Evolutionary conservation across 306 rosid genomes (phyloP).

Genomic region (Castanea mollissima): DNA sequence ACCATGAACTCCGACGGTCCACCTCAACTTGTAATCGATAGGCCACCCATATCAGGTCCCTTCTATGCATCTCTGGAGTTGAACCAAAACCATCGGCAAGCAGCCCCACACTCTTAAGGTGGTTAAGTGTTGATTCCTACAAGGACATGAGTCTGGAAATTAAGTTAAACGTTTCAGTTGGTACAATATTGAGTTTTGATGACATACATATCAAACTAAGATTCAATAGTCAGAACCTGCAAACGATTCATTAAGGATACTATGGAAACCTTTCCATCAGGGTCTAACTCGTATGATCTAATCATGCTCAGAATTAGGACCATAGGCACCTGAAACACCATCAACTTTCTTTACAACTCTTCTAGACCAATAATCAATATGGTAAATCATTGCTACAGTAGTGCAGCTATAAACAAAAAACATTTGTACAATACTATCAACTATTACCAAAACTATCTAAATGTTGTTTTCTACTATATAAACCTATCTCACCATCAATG

Average conservation of each 20-base stretch:
- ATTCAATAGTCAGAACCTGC: constrained; percentile 1
- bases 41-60: constrained; percentile 21
- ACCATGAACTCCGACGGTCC: constrained; percentile 25
- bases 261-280: constrained; percentile 12
- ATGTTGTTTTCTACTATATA: too few relatives aligned
- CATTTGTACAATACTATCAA: too few relatives aligned
- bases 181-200: too few relatives aligned
- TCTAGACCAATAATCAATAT: too few relatives aligned
- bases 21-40: constrained; percentile 6
- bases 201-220: neutral
- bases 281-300: constrained; percentile 24
- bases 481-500: too few relatives aligned
- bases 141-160: too few relatives aligned
- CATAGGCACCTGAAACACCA: too few relatives aligned
- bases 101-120: constrained; percentile 14
- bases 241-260: constrained; percentile 13
- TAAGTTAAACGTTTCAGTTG: neutral
- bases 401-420: too few relatives aligned
- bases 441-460: too few relatives aligned
- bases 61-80: constrained; percentile 18
- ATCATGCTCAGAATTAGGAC: neutral
- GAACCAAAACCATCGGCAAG: constrained; percentile 5
- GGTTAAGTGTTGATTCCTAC: constrained; percentile 28
- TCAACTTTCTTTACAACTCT: too few relatives aligned
- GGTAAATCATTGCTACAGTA: too few relatives aligned